Percentiles rank a stretch among this genome's conserved stretches.
Evolutionary conservation across 805 yeast species (phyloP).

Genomic region (Scheffersomyces ergatensis): DNA sequence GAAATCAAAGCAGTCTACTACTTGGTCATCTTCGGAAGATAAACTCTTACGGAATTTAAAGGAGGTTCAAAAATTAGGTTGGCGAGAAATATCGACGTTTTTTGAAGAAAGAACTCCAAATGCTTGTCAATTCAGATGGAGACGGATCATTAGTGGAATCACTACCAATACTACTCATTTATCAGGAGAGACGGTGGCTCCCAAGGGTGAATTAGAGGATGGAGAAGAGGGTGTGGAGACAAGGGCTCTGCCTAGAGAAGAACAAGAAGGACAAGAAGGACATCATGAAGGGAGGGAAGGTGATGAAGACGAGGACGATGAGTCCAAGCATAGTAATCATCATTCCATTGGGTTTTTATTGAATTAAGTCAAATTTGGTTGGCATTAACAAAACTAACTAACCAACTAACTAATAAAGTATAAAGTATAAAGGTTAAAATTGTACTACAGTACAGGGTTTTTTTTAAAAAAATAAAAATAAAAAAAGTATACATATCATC

Average conservation of each 20-base stretch:
- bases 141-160: constrained; percentile 52
- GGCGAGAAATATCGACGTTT: constrained; percentile 83
- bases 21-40: constrained; percentile 84
- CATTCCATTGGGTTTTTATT: constrained; percentile 27
- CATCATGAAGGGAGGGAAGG: no score
- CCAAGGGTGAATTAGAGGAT: no score
- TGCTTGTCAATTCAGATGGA: constrained; percentile 89
- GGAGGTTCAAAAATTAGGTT: constrained; percentile 80
- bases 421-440: no score
- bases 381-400: no score
- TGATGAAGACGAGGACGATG: constrained; percentile 56
- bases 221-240: no score
- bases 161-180: constrained; percentile 3
- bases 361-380: constrained; percentile 10
- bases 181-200: background rate
- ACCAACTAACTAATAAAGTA: no score
- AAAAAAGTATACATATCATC: no score
- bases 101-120: constrained; percentile 82
- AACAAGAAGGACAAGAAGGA: constrained; percentile 63
- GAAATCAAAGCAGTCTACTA: constrained; percentile 32
- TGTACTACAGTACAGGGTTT: no score
- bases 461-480: no score
- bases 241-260: background rate
- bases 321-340: constrained; percentile 14
- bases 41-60: constrained; percentile 68